Evolutionary conservation across 305 asterid species (phyloP).

Genomic region (Coffea humblotiana): DNA sequence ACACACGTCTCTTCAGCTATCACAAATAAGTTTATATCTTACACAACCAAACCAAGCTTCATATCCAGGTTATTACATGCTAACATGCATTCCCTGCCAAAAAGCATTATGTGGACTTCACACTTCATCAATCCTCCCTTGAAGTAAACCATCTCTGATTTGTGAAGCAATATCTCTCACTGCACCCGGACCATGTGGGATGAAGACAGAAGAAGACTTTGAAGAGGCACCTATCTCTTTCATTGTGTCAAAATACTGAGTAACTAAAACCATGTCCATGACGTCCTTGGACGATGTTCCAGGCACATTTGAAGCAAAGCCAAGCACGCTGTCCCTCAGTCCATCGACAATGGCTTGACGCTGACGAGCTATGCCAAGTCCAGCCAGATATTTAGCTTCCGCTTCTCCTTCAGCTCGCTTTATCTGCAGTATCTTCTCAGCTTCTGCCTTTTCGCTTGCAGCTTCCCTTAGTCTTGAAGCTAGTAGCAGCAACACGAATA

Average conservation of each 20-base stretch:
- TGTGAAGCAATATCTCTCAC: conserved; percentile 21
- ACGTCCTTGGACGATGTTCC: conserved; percentile 32
- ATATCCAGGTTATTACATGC: not conserved
- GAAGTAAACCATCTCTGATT: conserved; percentile 25
- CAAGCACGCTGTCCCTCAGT: conserved; percentile 27
- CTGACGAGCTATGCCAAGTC: conserved; percentile 37
- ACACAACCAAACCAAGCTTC: not conserved
- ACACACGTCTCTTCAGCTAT: too few species aligned
- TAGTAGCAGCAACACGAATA: not conserved
- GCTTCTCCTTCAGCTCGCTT: conserved; percentile 36
- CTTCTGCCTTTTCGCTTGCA: conserved; percentile 29
- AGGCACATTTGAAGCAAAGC: conserved; percentile 22
- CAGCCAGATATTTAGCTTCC: conserved; percentile 23
- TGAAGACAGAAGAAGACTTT: conserved; percentile 29
- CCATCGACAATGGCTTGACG: conserved; percentile 35
- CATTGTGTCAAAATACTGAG: conserved; percentile 35
- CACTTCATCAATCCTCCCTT: not conserved
- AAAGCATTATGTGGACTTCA: conserved; percentile 2
- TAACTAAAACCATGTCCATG: conserved; percentile 33
- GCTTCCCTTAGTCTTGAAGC: conserved; percentile 34
- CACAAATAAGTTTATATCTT: not conserved
- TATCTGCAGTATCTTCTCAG: conserved; percentile 32
- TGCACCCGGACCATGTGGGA: conserved; percentile 23
- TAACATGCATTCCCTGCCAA: not conserved
- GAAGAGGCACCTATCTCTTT: conserved; percentile 31